Conservation (phyloP, 106 monocot genomes). For the Acorus calamus region DNA sequence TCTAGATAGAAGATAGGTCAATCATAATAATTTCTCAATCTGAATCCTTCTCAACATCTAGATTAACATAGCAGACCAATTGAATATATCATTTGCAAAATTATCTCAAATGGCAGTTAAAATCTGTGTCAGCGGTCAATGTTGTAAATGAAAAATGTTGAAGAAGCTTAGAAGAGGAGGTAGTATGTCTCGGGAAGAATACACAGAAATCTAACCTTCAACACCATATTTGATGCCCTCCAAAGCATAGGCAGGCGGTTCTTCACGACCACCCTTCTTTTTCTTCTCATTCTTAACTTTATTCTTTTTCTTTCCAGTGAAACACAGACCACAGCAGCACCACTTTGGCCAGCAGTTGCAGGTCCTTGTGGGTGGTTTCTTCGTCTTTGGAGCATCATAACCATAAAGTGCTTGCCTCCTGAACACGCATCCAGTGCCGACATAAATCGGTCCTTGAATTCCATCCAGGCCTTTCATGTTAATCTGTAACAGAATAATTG, state of each 20-base stretch:
- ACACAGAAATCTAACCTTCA: slow-evolving; percentile 24
- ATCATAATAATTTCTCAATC: no score
- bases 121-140: no score
- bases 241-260: slow-evolving; percentile 52
- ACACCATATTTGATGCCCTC: slow-evolving; percentile 50
- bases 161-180: no score
- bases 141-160: no score
- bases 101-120: no score
- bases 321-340: slow-evolving; percentile 50
- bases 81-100: no score
- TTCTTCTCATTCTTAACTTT: slow-evolving; percentile 59
- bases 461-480: slow-evolving; percentile 96
- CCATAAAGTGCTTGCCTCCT: slow-evolving; percentile 60
- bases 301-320: slow-evolving; percentile 54
- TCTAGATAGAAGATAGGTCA: no score
- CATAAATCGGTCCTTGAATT: slow-evolving; percentile 90
- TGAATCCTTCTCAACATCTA: no score
- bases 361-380: slow-evolving; percentile 65
- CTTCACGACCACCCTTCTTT: slow-evolving; percentile 37
- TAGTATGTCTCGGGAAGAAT: no score
- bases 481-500: slow-evolving; percentile 36
- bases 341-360: slow-evolving; percentile 85
- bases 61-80: no score
- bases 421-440: slow-evolving; percentile 80
- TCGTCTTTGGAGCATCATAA: slow-evolving; percentile 60